Base-by-base conservation (phyloP, 208 protist genomes). In the Acanthamoeba comandoni region DNA sequence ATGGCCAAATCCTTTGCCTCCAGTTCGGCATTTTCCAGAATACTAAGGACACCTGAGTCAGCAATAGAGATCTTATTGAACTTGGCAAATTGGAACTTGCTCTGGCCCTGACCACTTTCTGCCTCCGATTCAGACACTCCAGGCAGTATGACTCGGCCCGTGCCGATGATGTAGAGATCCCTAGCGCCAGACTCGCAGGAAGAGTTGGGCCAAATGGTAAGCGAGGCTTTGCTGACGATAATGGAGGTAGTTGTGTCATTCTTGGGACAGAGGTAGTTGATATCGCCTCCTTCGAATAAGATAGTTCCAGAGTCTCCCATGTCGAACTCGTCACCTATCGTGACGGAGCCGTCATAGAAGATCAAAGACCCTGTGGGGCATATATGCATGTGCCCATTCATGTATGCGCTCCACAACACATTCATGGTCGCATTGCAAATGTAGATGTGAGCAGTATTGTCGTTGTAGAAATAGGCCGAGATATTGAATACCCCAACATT, bases 121-220 rank as follows among this genome's bases (percentile, higher is more conserved):
- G 35, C 35, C 35, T 43, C 35, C 5, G 35, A 43, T 43, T 43
- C 35, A 43, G 35, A 43, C 35, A 43, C 35, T 43, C 35, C 35
- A 43, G 35, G 35, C 35, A 43, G 5, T 43, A 43, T 43, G 35
- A 43, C 35, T 43, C 35, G 35, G 2, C 35, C 35, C 5, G 35
- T 43, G 5, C 35, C 35, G 1, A 43, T 43, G 35, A 43, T 43
- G 35, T 43, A 43, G 35, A 43, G 35, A 5, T 43, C 35, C 35
- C 35, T 43, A 5, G 35, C 35, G 35, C 35, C 35, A 43, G 35
- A 43, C 2, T 43, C 24, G 57, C 77, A 87, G 24, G 77, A 70
- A 15, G 55, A 39, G 77, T 87, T 87, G 55, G 77, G 77, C 77
- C 77, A 65, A 49, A 87, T 87, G 77, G 69, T 65, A 39, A 87